Conservation (phyloP, 176 grass and related monocot species). For the Juncus effusus region DNA sequence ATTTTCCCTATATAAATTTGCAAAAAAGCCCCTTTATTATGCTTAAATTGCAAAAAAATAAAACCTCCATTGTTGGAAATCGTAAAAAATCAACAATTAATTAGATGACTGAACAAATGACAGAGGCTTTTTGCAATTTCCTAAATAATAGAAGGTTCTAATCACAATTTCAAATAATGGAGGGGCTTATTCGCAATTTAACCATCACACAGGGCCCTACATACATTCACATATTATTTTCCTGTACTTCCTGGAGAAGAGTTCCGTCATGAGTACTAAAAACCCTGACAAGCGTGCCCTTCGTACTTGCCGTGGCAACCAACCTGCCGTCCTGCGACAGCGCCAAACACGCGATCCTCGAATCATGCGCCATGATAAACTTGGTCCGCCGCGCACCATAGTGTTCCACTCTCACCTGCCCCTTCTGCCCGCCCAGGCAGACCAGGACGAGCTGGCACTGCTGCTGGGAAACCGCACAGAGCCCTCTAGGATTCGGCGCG, state of each 20-base stretch:
- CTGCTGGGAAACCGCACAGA: conserved; percentile 90
- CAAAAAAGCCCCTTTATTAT: too few relatives aligned
- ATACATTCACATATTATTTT: not conserved
- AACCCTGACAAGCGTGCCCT: conserved; percentile 85
- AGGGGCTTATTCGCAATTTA: too few relatives aligned
- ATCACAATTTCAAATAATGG: too few relatives aligned
- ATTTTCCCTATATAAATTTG: too few relatives aligned
- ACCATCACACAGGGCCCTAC: too few relatives aligned
- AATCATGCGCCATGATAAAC: conserved; percentile 86
- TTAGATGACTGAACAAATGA: too few relatives aligned
- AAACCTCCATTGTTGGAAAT: too few relatives aligned
- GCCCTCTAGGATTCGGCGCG: conserved; percentile 66
- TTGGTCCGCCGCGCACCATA: conserved; percentile 80
- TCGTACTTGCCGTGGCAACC: conserved; percentile 85
- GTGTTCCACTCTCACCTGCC: conserved; percentile 89
- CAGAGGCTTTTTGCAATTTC: too few relatives aligned
- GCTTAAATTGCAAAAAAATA: too few relatives aligned
- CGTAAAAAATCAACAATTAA: too few relatives aligned
- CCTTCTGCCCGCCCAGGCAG: conserved; percentile 79
- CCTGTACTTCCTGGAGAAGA: conserved; percentile 93
- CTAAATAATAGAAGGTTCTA: too few relatives aligned
- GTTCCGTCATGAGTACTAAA: conserved; percentile 71
- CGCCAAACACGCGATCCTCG: conserved; percentile 77
- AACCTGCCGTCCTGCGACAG: conserved; percentile 80
- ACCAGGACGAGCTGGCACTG: conserved; percentile 79